Base-by-base conservation (phyloP, 805 yeast species). In the Diddensiella caesifluorescens region DNA sequence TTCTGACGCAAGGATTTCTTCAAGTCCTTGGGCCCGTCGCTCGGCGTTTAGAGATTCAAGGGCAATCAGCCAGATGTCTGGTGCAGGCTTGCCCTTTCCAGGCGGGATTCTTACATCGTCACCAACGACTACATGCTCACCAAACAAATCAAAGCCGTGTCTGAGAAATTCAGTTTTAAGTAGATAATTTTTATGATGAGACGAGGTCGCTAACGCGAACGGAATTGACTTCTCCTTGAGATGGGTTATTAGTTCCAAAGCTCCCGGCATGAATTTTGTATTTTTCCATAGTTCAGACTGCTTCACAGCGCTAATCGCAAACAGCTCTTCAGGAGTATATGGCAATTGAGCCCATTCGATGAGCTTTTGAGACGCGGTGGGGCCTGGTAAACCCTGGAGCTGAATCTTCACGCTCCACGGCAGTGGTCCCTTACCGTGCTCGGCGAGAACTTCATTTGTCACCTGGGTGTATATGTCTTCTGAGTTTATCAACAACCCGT, bases 31-130 rank as follows among this genome's bases (percentile, higher is more conserved):
- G 1, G 59, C 60, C 2, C 58, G 54, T 38, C 79, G 70, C 33
- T 75, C 74, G 18, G 57, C 54, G 59, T 92, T 92, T 41, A 92
- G 53, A 10, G 80, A 72, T 15, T 69, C 75, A 46, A 92, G 71
- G 33, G 97, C 95, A 3, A 79, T 71, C 49, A 76, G 75, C 94
- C 95, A 92, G 49, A 92, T 88, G 59, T 89, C 94, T 2, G 98
- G 98, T 45, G 70, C 69, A 10, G 99, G 99, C 60, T 92, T 92
- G 4, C 98, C 97, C 48, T 80, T 73, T 3, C 96, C 97, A 12
- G 67, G 69, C 1, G 90, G 84, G 44, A 92, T 77, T 33, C 95
- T 73, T 26, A 76, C 67, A 57, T 92, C 92, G 65, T 92, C 98
- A 4, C 97, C 97, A 1, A 90, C 82, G 26, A 90, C 83, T 16